Evolutionary conservation across 192 early-diverging fungal species (phyloP), one percentile per base, ranked within the genome.

Genomic region (Neocallimastix lanati): DNA sequence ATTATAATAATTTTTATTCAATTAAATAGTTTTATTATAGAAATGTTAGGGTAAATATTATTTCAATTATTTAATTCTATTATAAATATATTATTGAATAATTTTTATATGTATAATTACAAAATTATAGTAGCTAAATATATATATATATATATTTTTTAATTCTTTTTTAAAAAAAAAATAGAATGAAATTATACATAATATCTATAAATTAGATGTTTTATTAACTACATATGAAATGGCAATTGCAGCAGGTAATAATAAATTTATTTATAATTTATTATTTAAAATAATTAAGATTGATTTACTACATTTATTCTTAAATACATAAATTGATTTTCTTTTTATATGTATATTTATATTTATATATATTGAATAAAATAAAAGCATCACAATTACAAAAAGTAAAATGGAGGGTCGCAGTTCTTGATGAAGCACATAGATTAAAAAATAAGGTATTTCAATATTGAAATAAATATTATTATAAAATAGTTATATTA

Each of bases 401-500:
- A 33, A 87, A 90, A n/a, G 89, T 95, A 37, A 84, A 82, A 12
- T 95, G 93, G 93, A 82, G 88, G 29, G 88, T 85, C 27, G 89
- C 86, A 76, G 86, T 94, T n/a, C 86, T 96, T 27, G 94, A 96
- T 81, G 94, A 96, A 81, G 94, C 93, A 6, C 94, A 96, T 82
- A 84, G 91, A n/a, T 82, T 96, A 37, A 96, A 96, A 80, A 95
- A 94, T 85, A 92, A 92, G 82, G 86, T 82, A 36, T 25, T 28
- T 79, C 7, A 6, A n/a, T n/a, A n/a, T n/a, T n/a, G n/a, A 28
- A 76, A 5, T 29, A 25, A 7, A 80, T 79, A 29, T 29, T 25
- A 79, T 28, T 29, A 28, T 21, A n/a, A n/a, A n/a, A n/a, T n/a
- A n/a, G n/a, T n/a, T n/a, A n/a, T n/a, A n/a, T n/a, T n/a, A n/a